Base-by-base conservation (phyloP, 345 rosid genomes). In the Theobroma cacao region DNA sequence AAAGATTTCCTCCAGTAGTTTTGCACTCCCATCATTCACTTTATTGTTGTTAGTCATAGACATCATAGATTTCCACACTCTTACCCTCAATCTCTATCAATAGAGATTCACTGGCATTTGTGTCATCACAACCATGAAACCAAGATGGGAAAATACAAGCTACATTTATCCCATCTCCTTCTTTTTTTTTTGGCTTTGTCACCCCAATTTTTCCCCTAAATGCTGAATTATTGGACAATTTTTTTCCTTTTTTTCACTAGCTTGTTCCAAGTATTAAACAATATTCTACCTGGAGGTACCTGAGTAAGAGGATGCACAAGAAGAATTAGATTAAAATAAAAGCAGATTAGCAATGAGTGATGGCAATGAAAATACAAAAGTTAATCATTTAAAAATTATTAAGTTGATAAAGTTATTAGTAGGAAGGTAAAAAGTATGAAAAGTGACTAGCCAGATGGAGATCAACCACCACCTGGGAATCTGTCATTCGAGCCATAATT, bases 361-460 rank as follows among this genome's bases (percentile, higher is more conserved):
- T 34, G 40, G 15, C 26, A 34, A 33, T 74, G 58, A 79, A 63
- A 48, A 24, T 28, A 64, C 31, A 26, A 28, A 43, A 40, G 36
- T 14, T 68, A 12, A 53, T 55, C 48, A 28, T 28, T 28, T 77
- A 38, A 41, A 36, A 24, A 56, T 50, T 30, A 71, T 22, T 14
- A 41, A 52, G 3, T 47, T 34, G 41, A 18, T 63, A 36, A 45
- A 36, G 33, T 2, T 26, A 30, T 30, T 2, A 8, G 38, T 41
- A 43, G 50, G 48, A 38, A n/a, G 64, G 76, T 73, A 59, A 38
- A 41, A 62, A 70, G 24, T 33, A 68, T 24, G 66, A 60, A 78
- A 82, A 68, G 40, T 74, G 73, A 67, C 48, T 0, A 26, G 55
- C 24, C 58, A 77, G 69, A 22, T 20, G 76, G 24, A 18, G 58